A percentile compares a stretch with the other conserved stretches of the same genome.
Conservation (phyloP, 345 rosid genomes). For the Hibiscus trionum region DNA sequence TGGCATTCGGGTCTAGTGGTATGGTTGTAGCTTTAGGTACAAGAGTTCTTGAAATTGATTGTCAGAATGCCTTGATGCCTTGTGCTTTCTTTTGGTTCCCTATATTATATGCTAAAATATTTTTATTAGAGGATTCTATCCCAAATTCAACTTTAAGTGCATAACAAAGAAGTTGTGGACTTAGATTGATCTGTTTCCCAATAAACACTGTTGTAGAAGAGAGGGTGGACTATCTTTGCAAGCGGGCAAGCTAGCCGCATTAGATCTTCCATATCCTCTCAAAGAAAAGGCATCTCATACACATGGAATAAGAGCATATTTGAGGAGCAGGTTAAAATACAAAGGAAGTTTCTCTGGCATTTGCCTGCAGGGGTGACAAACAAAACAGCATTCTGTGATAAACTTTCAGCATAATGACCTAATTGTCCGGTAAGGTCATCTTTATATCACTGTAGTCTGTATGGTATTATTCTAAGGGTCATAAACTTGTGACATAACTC, state of each 20-base stretch:
- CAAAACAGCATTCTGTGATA: background rate
- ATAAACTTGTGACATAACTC: background rate
- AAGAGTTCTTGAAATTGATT: background rate
- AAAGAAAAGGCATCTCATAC: no score
- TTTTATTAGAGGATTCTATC: background rate
- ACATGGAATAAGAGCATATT: no score
- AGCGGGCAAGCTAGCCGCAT: background rate
- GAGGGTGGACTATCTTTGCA: background rate
- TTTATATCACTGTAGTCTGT: background rate
- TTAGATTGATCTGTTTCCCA: background rate
- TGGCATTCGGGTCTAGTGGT: background rate
- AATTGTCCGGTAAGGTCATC: background rate
- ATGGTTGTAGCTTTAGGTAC: background rate
- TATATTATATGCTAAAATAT: background rate
- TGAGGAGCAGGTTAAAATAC: background rate
- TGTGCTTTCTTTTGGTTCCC: background rate
- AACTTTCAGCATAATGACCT: background rate
- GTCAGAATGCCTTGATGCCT: background rate
- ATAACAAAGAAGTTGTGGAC: background rate
- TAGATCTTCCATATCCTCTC: no score
- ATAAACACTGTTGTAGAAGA: background rate
- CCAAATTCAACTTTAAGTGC: background rate
- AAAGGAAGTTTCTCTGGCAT: background rate
- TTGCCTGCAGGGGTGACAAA: background rate
- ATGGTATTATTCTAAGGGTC: background rate